Evolutionary conservation across 805 yeast species (phyloP).

Genomic region (Kluyveromyces dobzhanskii): DNA sequence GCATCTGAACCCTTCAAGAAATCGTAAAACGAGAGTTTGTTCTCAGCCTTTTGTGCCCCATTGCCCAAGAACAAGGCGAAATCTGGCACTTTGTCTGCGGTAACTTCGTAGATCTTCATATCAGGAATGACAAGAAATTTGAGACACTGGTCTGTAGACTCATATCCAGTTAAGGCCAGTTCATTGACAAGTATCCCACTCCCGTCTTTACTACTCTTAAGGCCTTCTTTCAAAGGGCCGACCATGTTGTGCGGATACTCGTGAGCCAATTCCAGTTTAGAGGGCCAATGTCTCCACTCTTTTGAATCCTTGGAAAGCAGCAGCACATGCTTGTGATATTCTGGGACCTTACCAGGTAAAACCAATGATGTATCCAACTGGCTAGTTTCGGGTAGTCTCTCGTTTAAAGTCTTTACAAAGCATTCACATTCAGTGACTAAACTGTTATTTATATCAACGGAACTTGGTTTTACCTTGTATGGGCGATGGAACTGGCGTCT

Average conservation of each 20-base stretch:
- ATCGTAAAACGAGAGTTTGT: constrained; percentile 10
- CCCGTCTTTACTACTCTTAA: constrained; percentile 10
- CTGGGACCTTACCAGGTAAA: constrained; percentile 16
- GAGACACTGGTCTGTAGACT: constrained; percentile 5
- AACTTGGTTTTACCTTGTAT: neutral
- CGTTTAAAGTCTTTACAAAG: constrained; percentile 12
- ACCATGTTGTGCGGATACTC: constrained; percentile 19
- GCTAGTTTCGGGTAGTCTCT: constrained; percentile 7
- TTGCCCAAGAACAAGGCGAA: constrained; percentile 17
- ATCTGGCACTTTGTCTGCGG: constrained; percentile 7
- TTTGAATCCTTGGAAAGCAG: constrained; percentile 13
- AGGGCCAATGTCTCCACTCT: constrained; percentile 20
- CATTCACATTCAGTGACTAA: constrained; percentile 10
- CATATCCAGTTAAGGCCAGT: constrained; percentile 7
- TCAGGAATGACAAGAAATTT: constrained; percentile 17
- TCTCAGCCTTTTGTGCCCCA: constrained; percentile 5
- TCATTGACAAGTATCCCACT: constrained; percentile 16
- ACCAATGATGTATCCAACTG: constrained; percentile 9
- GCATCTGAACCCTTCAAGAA: constrained; percentile 12
- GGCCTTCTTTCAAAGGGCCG: constrained; percentile 10
- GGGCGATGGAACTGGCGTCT: neutral
- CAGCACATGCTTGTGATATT: constrained; percentile 19
- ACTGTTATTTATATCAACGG: neutral
- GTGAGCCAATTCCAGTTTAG: constrained; percentile 16
- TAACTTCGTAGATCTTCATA: constrained; percentile 16